Conservation (phyloP, 148 eudicot species). For the Limonium bicolor region DNA sequence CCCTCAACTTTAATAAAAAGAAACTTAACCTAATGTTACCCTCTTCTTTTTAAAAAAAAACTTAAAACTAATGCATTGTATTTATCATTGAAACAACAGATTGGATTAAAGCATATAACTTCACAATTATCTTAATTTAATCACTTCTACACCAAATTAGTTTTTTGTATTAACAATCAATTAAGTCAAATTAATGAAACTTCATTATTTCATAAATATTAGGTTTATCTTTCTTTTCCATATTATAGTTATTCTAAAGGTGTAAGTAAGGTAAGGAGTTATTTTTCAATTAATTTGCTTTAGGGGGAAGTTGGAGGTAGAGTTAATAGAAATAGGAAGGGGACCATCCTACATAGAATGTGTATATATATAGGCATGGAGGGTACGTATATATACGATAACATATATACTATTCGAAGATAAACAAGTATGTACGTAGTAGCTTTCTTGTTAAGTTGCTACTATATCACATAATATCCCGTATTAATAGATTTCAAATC, state of each 20-base stretch:
- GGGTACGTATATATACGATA: too few species aligned
- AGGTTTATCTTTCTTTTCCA: too few species aligned
- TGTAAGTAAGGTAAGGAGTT: not conserved
- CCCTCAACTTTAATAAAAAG: not conserved
- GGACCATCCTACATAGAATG: constrained; percentile 4
- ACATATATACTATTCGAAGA: too few species aligned
- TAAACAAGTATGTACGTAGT: too few species aligned
- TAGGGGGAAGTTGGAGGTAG: not conserved
- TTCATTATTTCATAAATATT: too few species aligned
- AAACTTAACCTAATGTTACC: not conserved
- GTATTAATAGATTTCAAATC: too few species aligned
- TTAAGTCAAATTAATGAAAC: too few species aligned
- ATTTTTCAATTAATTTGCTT: not conserved
- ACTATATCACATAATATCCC: too few species aligned
- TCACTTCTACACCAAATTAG: too few species aligned
- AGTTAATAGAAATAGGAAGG: not conserved
- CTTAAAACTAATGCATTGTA: not conserved
- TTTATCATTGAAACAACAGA: not conserved
- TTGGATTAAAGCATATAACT: not conserved
- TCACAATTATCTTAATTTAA: not conserved
- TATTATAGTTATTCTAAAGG: not conserved
- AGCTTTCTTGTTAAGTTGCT: too few species aligned
- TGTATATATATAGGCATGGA: too few species aligned
- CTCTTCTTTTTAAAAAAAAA: not conserved
- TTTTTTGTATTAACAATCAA: too few species aligned